Evolutionary conservation across 2,329 filamentous ascomycete genomes (phyloP), one percentile per base, ranked within the genome.

Genomic region (Bertia moriformis): DNA sequence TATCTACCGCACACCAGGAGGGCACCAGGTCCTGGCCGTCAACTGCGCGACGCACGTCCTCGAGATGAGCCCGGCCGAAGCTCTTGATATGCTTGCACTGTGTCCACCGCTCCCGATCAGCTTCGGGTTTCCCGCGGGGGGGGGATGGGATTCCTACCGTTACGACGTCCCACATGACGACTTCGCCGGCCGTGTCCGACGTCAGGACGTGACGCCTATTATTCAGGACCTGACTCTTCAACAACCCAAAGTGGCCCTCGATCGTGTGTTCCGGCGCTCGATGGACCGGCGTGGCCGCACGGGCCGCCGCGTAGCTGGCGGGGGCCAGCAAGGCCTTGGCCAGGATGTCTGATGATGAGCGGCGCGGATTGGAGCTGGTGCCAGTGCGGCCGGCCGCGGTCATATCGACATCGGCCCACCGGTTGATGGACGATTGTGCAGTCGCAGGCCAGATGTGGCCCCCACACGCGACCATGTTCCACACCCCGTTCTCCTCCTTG

Each of bases 401-500:
- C 7, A n/a, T n/a, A 27, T 27, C 22, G 7, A 27, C 22, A n/a
- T 27, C 22, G 7, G 7, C 44, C 79, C 79, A 85, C 29, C 80
- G 65, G 52, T 84, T 83, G 52, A 85, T 83, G 49, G 78, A 83
- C 3, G 80, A 83, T 51, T 75, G 78, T 7, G 75, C 78, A 0
- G 78, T 84, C 5, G 79, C 77, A 0, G 80, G 83, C 79, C 79
- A 84, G 18, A 84, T 65, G 45, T 76, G 71, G 36, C 53, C 50
- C 24, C 54, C 57, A 39, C 46, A 51, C 10, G 74, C 73, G 38
- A 81, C 68, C 4, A 81, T 57, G 53, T 78, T 80, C 51, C 62
- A 77, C 4, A 89, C 78, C 3, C 81, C 87, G 46, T 87, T 84
- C 49, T 94, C 83, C 58, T 98, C 91, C 54, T 95, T 85, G 39